Evolutionary conservation across 2,329 filamentous ascomycete species (phyloP).

Genomic region (Fusarium albosuccineum): DNA sequence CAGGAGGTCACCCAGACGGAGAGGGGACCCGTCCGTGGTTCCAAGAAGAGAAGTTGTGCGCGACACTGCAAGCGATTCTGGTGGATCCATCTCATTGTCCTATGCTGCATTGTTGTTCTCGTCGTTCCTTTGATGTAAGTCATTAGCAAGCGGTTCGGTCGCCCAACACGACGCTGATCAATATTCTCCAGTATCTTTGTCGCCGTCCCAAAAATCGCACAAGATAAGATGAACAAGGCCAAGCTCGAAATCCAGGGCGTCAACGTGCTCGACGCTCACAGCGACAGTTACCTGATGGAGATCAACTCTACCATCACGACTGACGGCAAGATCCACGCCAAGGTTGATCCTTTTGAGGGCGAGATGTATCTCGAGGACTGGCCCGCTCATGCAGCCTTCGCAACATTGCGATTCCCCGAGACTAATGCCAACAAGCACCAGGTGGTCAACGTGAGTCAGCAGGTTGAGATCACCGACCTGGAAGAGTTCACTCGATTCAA

Average conservation of each 20-base stretch:
- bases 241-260: constrained; percentile 66
- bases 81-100: constrained; percentile 70
- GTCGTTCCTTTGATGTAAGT: constrained; percentile 72
- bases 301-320: constrained; percentile 69
- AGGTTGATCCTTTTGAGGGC: constrained; percentile 64
- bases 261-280: constrained; percentile 60
- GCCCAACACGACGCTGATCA: constrained; percentile 19
- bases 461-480: constrained; percentile 60
- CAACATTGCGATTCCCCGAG: constrained; percentile 64
- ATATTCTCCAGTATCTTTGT: constrained; percentile 63
- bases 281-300: constrained; percentile 61
- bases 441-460: constrained; percentile 65
- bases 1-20: constrained; percentile 53
- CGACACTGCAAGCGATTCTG: constrained; percentile 69
- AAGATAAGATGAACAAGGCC: constrained; percentile 67
- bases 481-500: constrained; percentile 68
- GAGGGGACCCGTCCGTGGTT: constrained; percentile 42
- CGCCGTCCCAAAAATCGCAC: constrained; percentile 68
- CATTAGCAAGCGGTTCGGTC: background rate
- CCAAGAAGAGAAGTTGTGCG: constrained; percentile 56
- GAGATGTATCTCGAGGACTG: constrained; percentile 68
- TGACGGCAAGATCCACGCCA: constrained; percentile 65
- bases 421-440: constrained; percentile 63
- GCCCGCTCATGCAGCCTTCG: constrained; percentile 62
- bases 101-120: constrained; percentile 64